Percentiles rank a stretch among this genome's conserved stretches.
Conservation (phyloP, 2,329 filamentous ascomycete species). For the Cladophialophora immunda region DNA sequence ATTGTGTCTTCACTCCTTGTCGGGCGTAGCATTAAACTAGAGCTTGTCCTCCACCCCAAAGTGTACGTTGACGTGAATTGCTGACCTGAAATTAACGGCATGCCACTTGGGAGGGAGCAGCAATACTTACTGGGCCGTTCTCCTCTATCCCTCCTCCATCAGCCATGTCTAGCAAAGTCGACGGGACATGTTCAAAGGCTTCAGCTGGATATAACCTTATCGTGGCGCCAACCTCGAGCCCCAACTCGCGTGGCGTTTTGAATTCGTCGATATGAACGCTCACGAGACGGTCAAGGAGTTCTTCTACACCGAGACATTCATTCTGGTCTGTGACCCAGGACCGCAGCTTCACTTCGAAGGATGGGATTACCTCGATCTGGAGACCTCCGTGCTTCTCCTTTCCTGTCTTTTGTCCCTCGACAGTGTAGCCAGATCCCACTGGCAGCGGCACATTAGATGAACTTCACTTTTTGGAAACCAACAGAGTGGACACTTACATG, state of each 20-base stretch:
- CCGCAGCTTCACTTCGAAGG: background rate
- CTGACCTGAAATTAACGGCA: background rate
- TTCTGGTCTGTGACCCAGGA: background rate
- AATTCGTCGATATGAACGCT: background rate
- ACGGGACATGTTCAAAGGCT: background rate
- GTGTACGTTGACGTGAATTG: background rate
- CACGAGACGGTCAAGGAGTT: background rate
- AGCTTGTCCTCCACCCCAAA: too few species aligned
- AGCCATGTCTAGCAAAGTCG: background rate
- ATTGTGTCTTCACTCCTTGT: too few species aligned
- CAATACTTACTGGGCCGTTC: background rate
- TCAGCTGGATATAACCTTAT: background rate
- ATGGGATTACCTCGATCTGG: conserved; percentile 56
- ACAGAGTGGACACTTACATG: conserved; percentile 39
- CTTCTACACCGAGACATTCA: background rate
- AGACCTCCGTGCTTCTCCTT: conserved; percentile 53
- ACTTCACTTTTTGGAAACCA: conserved; percentile 28
- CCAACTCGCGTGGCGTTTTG: background rate
- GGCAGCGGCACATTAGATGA: background rate
- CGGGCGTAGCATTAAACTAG: too few species aligned
- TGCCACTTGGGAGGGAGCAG: background rate
- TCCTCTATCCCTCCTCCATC: background rate
- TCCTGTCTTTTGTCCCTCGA: conserved; percentile 58
- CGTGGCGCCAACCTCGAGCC: background rate
- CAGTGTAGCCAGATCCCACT: conserved; percentile 48